phyloP scores from a whole-genome alignment of 2,329 filamentous ascomycete species.

The Alternaria hordeiaustralica region DNA sequence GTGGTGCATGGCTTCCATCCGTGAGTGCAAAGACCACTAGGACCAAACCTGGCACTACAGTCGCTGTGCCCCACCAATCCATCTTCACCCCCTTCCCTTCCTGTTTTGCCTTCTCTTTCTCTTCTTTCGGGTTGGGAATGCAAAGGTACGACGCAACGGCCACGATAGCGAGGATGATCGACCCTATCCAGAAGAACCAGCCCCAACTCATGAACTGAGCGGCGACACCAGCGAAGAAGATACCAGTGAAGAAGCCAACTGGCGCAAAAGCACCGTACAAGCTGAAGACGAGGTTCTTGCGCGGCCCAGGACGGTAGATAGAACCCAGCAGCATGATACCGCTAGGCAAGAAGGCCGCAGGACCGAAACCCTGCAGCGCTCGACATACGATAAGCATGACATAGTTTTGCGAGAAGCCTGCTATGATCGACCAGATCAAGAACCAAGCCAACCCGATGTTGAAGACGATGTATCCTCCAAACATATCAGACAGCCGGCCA shows the following conservation, averaged over 20 bases:
- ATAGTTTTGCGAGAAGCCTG: constrained; percentile 71
- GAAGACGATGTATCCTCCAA: constrained; percentile 68
- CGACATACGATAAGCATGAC: constrained; percentile 76
- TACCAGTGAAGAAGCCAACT: constrained; percentile 53
- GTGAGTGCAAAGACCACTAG: constrained; percentile 79
- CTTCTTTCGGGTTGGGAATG: constrained; percentile 31
- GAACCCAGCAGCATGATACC: constrained; percentile 71
- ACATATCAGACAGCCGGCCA: constrained; percentile 65
- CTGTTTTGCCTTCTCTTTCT: constrained; percentile 7
- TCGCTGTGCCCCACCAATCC: constrained; percentile 48
- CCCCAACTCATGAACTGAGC: constrained; percentile 41
- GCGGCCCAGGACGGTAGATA: constrained; percentile 69
- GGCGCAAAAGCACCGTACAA: constrained; percentile 62
- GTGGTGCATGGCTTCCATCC: constrained; percentile 70
- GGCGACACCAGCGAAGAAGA: constrained; percentile 45
- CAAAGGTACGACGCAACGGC: constrained; percentile 37
- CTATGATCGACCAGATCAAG: constrained; percentile 70
- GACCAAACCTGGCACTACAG: constrained; percentile 61
- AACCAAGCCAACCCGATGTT: constrained; percentile 69
- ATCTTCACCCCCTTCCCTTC: constrained; percentile 32
- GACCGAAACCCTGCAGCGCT: constrained; percentile 75
- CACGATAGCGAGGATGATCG: constrained; percentile 43
- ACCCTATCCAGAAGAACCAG: constrained; percentile 46
- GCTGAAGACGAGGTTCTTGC: constrained; percentile 72
- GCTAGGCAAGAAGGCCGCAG: constrained; percentile 73